A percentile compares a stretch with the other conserved stretches of the same genome.
These are phyloP conservation scores for Mucor lusitanicus DNA, from an alignment of 371 early-diverging fungal species.

Conservation along the genomic window DNA sequence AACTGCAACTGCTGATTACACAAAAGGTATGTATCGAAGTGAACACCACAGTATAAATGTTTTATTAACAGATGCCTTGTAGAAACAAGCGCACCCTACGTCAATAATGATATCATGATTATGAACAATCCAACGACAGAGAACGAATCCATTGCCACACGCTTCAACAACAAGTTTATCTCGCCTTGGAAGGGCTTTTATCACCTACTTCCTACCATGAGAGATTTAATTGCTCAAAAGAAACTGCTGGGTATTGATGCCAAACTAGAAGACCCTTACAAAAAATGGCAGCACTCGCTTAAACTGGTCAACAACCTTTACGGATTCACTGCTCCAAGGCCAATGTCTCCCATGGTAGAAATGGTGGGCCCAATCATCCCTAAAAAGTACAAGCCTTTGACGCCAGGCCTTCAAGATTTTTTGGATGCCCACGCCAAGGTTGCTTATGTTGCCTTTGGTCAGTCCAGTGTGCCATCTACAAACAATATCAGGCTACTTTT, in stretches of 20 bases:
- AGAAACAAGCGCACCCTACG: conserved; percentile 31
- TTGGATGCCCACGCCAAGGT: conserved; percentile 17
- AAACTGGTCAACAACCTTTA: conserved; percentile 35
- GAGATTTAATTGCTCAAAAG: background rate
- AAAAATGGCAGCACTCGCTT: conserved; percentile 3
- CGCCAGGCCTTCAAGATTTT: background rate
- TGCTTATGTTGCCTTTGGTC: conserved; percentile 39
- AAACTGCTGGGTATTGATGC: background rate
- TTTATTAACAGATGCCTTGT: background rate
- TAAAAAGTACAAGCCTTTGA: conserved; percentile 19
- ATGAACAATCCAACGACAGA: conserved; percentile 13
- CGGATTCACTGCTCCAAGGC: conserved; percentile 33
- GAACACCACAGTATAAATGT: background rate
- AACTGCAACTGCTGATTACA: conserved; percentile 2
- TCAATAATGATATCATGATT: conserved; percentile 14
- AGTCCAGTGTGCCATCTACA: conserved; percentile 4
- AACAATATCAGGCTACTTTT: conserved; percentile 18
- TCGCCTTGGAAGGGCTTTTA: background rate
- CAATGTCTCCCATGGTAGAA: conserved; percentile 36
- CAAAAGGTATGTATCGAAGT: background rate
- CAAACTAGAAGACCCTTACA: background rate
- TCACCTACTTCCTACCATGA: background rate
- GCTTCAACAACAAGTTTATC: conserved; percentile 22
- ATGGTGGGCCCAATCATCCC: conserved; percentile 41
- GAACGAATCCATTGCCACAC: conserved; percentile 8